Base-by-base conservation (phyloP, 2,329 filamentous ascomycete genomes). In the Alternaria triticimaculans region DNA sequence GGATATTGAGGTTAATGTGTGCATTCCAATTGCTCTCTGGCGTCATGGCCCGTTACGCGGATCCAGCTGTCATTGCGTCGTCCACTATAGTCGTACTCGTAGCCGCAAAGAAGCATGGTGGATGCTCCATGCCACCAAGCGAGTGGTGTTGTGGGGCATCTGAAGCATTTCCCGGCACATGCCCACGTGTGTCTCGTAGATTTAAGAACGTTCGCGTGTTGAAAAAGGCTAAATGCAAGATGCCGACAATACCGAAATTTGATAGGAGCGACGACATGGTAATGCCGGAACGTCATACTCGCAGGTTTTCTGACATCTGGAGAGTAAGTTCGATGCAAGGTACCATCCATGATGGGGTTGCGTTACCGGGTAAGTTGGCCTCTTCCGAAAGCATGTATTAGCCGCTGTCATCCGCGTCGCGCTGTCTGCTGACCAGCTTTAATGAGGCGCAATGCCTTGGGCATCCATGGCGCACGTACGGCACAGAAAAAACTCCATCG, bases 81-180 rank as follows among this genome's bases (percentile, higher is more conserved):
- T 61, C 23, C 37, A 12, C 15, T 41, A 14, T 37, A 11, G 37
- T 65, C 28, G 46, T 14, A 33, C 43, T 21, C 48, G 58, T 53
- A 61, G 23, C 37, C 46, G 11, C 51, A 41, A 37, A 8, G 41
- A 18, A 28, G 26, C 18, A 48, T 51, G 48, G 25, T 45, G 43
- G 26, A 33, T 28, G 49, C 21, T 51, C 25, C 43, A 18, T 61
- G 54, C 49, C 46, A 56, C 48, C 28, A 58, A 62, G 45, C 62
- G 58, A 60, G 64, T 67, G 68, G 68, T 69, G 68, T 62, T 59
- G 70, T 71, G 68, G 70, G 70, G 68, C 70, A 62, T 51, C 37
- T 23, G 45, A 11, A 50, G 56, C 53, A 41, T 10, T 55, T 18
- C n/a, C 51, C 45, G 26, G 51, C 56, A 58, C 23, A 15, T 30